phyloP scores from a whole-genome alignment of 192 early-diverging fungal genomes.

The Entomortierella parvispora region DNA sequence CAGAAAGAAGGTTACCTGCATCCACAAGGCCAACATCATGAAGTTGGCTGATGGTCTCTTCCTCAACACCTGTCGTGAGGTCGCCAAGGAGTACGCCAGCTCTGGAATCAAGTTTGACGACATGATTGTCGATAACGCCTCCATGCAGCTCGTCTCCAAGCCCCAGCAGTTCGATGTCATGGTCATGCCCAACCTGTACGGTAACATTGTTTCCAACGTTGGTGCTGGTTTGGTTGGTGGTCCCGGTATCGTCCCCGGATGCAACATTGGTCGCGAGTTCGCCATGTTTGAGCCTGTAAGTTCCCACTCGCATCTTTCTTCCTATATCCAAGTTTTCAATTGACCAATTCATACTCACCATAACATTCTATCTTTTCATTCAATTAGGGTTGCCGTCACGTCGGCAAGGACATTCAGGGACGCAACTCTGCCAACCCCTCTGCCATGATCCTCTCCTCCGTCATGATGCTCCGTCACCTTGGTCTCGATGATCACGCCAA shows the following conservation, averaged over 20 bases:
- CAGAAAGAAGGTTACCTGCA: constrained; percentile 97
- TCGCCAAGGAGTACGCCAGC: constrained; percentile 92
- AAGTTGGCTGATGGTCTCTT: constrained; percentile 99
- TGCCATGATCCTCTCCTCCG: constrained; percentile 90
- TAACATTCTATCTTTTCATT: background rate
- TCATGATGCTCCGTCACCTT: constrained; percentile 97
- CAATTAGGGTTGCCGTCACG: constrained; percentile 91
- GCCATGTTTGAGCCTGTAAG: constrained; percentile 96
- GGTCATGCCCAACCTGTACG: constrained; percentile 99
- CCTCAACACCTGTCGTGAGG: constrained; percentile 95
- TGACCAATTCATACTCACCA: background rate
- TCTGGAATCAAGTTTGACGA: constrained; percentile 93
- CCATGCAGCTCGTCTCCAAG: constrained; percentile 99
- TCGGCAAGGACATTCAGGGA: constrained; percentile 95
- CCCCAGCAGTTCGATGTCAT: constrained; percentile 99
- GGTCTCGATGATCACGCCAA: constrained; percentile 90
- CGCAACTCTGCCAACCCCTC: constrained; percentile 97
- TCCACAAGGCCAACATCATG: constrained; percentile 99
- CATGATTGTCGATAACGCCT: constrained; percentile 99
- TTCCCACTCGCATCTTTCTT: constrained; percentile 1
- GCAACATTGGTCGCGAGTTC: constrained; percentile 97
- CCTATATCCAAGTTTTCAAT: background rate
- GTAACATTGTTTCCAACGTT: constrained; percentile 99
- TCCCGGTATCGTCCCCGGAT: constrained; percentile 95
- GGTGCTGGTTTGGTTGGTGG: constrained; percentile 97